These are phyloP conservation scores for Spathaspora hagerdaliae DNA, from an alignment of 805 yeast genomes.

Conservation along the genomic window DNA sequence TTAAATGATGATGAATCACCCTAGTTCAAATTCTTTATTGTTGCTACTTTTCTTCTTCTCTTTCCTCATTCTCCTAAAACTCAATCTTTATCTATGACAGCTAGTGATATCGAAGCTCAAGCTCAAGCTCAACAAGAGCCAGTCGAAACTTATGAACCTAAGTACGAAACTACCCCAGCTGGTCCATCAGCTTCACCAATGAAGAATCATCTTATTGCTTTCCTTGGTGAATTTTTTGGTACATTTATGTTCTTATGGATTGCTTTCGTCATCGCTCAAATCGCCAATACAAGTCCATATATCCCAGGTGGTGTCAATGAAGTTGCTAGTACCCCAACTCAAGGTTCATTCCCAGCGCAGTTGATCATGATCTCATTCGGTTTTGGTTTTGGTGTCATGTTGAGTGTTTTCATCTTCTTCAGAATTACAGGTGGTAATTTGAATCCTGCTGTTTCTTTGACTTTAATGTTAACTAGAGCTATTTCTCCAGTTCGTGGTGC, in stretches of 20 bases:
- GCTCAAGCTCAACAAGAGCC: slow-evolving; percentile 8
- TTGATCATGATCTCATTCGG: slow-evolving; percentile 79
- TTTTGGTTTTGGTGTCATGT: slow-evolving; percentile 82
- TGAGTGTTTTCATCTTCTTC: slow-evolving; percentile 63
- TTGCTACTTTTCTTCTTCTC: slow-evolving; percentile 3
- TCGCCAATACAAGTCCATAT: slow-evolving; percentile 60
- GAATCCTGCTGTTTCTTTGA: slow-evolving; percentile 82
- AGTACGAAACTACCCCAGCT: slow-evolving; percentile 7
- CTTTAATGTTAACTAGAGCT: slow-evolving; percentile 69
- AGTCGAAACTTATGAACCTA: slow-evolving; percentile 24
- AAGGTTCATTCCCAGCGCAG: slow-evolving; percentile 59
- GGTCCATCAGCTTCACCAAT: slow-evolving; percentile 13
- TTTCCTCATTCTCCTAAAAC: slow-evolving; percentile 1
- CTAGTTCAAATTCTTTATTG: background rate
- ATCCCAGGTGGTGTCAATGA: slow-evolving; percentile 12
- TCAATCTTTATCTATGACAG: slow-evolving; percentile 12
- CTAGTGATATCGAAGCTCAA: slow-evolving; percentile 26
- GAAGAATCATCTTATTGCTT: slow-evolving; percentile 62
- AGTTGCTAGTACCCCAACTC: slow-evolving; percentile 3
- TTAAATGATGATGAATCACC: background rate
- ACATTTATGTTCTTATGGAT: slow-evolving; percentile 81
- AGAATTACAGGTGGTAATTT: slow-evolving; percentile 86
- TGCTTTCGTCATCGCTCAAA: slow-evolving; percentile 79
- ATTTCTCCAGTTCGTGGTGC: slow-evolving; percentile 68
- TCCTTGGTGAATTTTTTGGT: slow-evolving; percentile 78